Evolutionary conservation across 1,284 basidiomycete genomes (phyloP).

Genomic region (Heterobasidion parviporum): DNA sequence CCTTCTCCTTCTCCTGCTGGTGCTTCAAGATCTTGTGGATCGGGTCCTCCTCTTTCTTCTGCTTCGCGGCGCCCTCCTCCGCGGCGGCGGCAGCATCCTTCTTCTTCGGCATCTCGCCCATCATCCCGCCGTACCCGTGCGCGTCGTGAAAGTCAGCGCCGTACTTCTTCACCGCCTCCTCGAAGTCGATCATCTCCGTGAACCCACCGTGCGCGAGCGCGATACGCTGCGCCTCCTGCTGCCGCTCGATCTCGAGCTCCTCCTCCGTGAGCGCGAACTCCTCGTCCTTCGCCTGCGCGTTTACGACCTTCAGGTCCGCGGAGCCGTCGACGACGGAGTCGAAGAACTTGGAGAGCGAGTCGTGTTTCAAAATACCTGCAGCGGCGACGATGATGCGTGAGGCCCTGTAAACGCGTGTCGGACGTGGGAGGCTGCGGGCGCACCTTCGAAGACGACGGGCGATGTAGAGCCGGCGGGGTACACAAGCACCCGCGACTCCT

Average conservation of each 20-base stretch:
- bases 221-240: constrained; percentile 45
- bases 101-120: constrained; percentile 25
- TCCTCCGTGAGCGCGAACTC: constrained; percentile 33
- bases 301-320: constrained; percentile 37
- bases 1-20: constrained; percentile 19
- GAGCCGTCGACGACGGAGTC: constrained; percentile 59
- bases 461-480: constrained; percentile 51
- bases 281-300: constrained; percentile 26
- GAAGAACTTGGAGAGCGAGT: constrained; percentile 61
- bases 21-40: constrained; percentile 20
- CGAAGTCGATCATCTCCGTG: constrained; percentile 42
- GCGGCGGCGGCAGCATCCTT: constrained; percentile 5
- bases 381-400: too few relatives aligned
- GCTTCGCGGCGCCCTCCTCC: constrained; percentile 1
- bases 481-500: constrained; percentile 56
- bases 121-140: constrained; percentile 36
- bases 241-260: constrained; percentile 39
- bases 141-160: constrained; percentile 36
- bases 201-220: constrained; percentile 44
- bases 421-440: neutral
- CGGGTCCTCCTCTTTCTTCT: constrained; percentile 18
- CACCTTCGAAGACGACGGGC: constrained; percentile 55
- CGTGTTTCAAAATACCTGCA: constrained; percentile 54
- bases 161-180: constrained; percentile 35
- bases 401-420: neutral